Conservation (phyloP, 495 filamentous ascomycete species). For the Penicillium cosmopolitanum region DNA sequence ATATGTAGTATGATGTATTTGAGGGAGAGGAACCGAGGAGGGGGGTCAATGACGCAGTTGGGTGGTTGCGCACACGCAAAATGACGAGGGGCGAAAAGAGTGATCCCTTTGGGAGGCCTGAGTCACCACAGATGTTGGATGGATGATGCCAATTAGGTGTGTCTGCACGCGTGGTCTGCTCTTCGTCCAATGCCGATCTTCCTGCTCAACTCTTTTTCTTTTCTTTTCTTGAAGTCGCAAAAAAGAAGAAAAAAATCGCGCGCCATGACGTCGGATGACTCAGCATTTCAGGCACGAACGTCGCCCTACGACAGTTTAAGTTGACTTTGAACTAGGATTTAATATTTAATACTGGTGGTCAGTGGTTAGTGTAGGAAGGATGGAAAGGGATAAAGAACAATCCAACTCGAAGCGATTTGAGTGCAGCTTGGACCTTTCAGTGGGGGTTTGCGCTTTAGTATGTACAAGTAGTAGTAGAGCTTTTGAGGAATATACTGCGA, state of each 20-base stretch:
- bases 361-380: background rate
- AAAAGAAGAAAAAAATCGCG: conserved; percentile 1
- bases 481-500: too few relatives aligned
- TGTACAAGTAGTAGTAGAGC: too few relatives aligned
- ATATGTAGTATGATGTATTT: conserved; percentile 10
- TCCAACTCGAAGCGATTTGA: too few relatives aligned
- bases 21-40: conserved; percentile 1
- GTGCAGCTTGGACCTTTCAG: too few relatives aligned
- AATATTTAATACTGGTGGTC: background rate
- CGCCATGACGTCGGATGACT: conserved; percentile 39
- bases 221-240: background rate
- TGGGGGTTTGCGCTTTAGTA: too few relatives aligned
- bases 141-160: background rate
- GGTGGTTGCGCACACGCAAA: conserved; percentile 17
- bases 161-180: background rate
- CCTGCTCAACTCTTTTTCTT: conserved; percentile 12
- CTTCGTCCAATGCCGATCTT: conserved; percentile 23
- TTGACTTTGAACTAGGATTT: background rate
- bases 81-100: conserved; percentile 20
- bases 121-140: conserved; percentile 11
- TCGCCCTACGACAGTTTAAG: background rate
- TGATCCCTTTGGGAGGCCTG: conserved; percentile 12
- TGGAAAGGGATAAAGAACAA: too few relatives aligned
- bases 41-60: conserved; percentile 31
- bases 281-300: conserved; percentile 17